Evolutionary conservation across 1,284 basidiomycete genomes (phyloP), one percentile per base, ranked within the genome.

Genomic region (Tremellales sp.): DNA sequence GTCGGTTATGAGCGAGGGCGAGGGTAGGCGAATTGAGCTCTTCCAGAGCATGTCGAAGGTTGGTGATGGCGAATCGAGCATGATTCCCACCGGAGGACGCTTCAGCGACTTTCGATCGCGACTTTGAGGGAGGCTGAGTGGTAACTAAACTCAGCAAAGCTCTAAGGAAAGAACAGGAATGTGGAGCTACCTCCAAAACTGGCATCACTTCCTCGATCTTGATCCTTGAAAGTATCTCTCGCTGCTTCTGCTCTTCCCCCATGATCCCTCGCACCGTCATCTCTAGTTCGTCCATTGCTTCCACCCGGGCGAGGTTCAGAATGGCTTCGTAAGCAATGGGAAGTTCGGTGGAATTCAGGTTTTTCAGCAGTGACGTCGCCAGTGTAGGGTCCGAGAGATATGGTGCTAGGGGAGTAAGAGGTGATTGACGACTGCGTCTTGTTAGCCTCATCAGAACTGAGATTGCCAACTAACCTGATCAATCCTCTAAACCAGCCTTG

Each of bases 1-100:
- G 91, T 2, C 91, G 84, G 0, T 82, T 76, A n/a, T n/a, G n/a
- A n/a, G n/a, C n/a, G n/a, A 80, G 47, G 24, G 66, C 76, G 16
- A 81, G 71, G 54, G 86, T 82, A 35, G 84, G 79, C 40, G 83
- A 77, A 1, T 77, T 71, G 9, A 88, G 78, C 31, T 80, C 74
- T 0, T 79, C 74, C 3, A 92, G 78, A 55, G 50, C 79, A 75
- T 39, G 84, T 78, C 54, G 89, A 75, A 57, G 81, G 80, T 47
- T 81, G 73, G 47, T 86, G 75, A 72, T 90, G 82, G 75, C 56
- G 56, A 70, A 72, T 26, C 71, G 63, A n/a, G 67, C 54, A 28
- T 56, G 51, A 26, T n/a, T n/a, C n/a, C n/a, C n/a, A n/a, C n/a
- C n/a, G n/a, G n/a, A n/a, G n/a, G n/a, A n/a, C n/a, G n/a, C n/a